phyloP scores from a whole-genome alignment of 768 basidiomycete genomes.

The Sporobolomyces pararoseus region DNA sequence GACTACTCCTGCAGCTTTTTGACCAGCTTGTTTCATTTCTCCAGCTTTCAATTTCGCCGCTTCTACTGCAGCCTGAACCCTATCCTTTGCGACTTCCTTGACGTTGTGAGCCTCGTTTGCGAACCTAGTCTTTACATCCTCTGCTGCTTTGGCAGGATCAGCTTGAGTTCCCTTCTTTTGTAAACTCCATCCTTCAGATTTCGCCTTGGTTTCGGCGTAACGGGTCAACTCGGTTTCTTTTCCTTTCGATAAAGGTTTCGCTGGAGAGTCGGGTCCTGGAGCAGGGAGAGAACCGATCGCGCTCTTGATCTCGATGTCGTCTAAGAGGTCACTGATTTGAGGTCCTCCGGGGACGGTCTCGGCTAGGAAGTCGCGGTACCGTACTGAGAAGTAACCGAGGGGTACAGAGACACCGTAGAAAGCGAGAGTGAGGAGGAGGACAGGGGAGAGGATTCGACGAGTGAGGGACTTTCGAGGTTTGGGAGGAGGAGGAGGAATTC shows the following conservation, averaged over 20 bases:
- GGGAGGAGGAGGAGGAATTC: slow-evolving; percentile 13
- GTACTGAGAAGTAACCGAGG: slow-evolving; percentile 42
- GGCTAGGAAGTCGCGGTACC: slow-evolving; percentile 81
- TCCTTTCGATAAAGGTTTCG: slow-evolving; percentile 41
- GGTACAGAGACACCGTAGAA: slow-evolving; percentile 44
- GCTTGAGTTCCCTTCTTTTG: slow-evolving; percentile 40
- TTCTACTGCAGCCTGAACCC: slow-evolving; percentile 53
- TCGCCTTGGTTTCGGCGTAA: slow-evolving; percentile 47
- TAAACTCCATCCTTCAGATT: slow-evolving; percentile 42
- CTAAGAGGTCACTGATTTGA: slow-evolving; percentile 72
- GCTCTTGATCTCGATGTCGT: slow-evolving; percentile 55
- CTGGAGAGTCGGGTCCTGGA: background rate
- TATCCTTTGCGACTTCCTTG: slow-evolving; percentile 38
- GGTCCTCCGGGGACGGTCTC: slow-evolving; percentile 74
- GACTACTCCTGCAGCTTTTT: slow-evolving; percentile 46
- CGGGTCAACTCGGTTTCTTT: slow-evolving; percentile 41
- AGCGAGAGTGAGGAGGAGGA: slow-evolving; percentile 36
- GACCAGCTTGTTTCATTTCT: slow-evolving; percentile 51
- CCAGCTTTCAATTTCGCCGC: slow-evolving; percentile 57
- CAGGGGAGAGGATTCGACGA: slow-evolving; percentile 40
- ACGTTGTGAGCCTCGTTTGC: slow-evolving; percentile 40
- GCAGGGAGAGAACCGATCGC: slow-evolving; percentile 1
- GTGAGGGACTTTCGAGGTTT: slow-evolving; percentile 34
- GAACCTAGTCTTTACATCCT: slow-evolving; percentile 36
- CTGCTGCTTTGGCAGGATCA: slow-evolving; percentile 33